Base-by-base conservation (phyloP, 1,284 basidiomycete genomes). In the Cryptococcus amylolentus region DNA sequence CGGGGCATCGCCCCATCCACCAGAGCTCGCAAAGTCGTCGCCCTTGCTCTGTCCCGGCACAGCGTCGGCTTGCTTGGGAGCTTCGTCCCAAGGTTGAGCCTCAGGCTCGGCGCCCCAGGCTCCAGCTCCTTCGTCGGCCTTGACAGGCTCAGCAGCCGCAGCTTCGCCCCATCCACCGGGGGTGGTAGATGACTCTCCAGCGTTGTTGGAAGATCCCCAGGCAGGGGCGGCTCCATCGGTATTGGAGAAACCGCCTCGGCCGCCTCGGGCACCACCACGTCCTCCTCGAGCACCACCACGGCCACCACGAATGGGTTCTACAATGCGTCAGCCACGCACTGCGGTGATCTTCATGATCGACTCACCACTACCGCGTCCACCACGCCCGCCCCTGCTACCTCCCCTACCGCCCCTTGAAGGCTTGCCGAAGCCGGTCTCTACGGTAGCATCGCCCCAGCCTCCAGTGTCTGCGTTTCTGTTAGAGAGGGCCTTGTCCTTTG, bases 391-490 rank as follows among this genome's bases (percentile, higher is more conserved):
- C 49, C 76, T 57, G 27, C 67, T 69, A 43, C 73, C 74, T 31
- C 69, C 70, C n/a, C 71, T 64, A 49, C 69, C 69, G 57, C 72
- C 68, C 43, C 70, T 57, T 23, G 68, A 67, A 53, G 69, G 69
- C 44, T 71, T 53, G 7, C 61, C 70, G n/a, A 56, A 52, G 27
- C 64, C 67, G 47, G 44, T 60, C 37, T 71, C 71, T 8, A 46
- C 18, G 20, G 14, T 46, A 7, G 20, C 45, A 26, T 26, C 45
- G 27, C 23, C 20, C 70, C 69, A 76, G 40, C 74, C 74, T 14
- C 67, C 72, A 14, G 67, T 56, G 58, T 74, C 74, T 35, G 71
- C 75, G 63, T 77, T 73, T 54, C 71, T 57, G 65, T 68, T 71
- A 28, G 67, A 61, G 54, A 67, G 62, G 16, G 61, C 62, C 57